Conservation (phyloP, 805 yeast genomes). For the Metschnikowia aberdeeniae region DNA sequence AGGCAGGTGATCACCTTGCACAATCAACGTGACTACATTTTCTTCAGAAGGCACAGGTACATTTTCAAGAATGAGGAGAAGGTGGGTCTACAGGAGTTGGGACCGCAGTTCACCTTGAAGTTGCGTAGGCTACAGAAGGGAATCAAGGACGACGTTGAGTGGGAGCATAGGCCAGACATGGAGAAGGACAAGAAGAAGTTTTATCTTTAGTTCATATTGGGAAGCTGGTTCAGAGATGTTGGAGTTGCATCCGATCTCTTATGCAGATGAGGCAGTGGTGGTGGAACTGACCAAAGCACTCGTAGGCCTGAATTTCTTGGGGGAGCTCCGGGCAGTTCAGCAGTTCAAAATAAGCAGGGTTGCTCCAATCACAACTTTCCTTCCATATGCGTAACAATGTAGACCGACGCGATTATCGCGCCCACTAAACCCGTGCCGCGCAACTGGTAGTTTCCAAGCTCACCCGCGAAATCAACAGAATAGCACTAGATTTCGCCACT, state of each 20-base stretch:
- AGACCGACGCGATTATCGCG: background rate
- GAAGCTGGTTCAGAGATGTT: too few species aligned
- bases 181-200: conserved; percentile 94
- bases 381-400: too few species aligned
- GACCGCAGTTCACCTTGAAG: conserved; percentile 92
- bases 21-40: conserved; percentile 92
- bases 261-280: too few species aligned
- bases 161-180: conserved; percentile 97
- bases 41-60: conserved; percentile 93
- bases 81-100: conserved; percentile 93
- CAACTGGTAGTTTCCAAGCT: conserved; percentile 1
- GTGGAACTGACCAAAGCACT: too few species aligned
- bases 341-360: too few species aligned
- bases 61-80: conserved; percentile 83
- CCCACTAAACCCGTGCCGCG: conserved; percentile 5
- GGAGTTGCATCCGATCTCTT: too few species aligned
- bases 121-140: conserved; percentile 89
- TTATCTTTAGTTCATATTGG: conserved; percentile 47
- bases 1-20: conserved; percentile 94
- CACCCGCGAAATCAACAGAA: conserved; percentile 3
- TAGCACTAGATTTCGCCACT: background rate
- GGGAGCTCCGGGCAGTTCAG: too few species aligned
- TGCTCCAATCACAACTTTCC: too few species aligned
- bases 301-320: too few species aligned
- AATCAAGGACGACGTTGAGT: conserved; percentile 83